Conservation (phyloP, 495 filamentous ascomycete species). For the Staphylotrichum longicolle region DNA sequence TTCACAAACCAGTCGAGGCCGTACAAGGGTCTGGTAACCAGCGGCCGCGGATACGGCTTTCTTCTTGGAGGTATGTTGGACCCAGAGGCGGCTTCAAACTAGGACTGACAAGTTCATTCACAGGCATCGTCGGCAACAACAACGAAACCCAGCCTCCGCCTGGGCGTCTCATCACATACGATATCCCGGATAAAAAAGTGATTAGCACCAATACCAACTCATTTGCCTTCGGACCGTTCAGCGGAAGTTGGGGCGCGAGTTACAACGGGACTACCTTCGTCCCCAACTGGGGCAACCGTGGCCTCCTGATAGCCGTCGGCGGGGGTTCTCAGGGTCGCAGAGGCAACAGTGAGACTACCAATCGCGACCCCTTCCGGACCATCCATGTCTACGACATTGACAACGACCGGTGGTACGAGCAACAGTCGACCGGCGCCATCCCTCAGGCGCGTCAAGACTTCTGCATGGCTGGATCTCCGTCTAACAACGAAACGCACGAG, state of each 20-base stretch:
- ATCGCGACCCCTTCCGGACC: constrained; percentile 17
- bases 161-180: constrained; percentile 22
- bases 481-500: constrained; percentile 28
- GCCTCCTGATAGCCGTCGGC: constrained; percentile 26
- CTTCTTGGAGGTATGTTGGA: constrained; percentile 22
- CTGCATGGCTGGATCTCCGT: constrained; percentile 27
- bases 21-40: constrained; percentile 19
- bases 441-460: constrained; percentile 23
- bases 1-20: constrained; percentile 23
- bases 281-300: constrained; percentile 26
- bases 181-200: constrained; percentile 15
- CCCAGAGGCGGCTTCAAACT: too few relatives aligned
- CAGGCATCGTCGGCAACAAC: constrained; percentile 12
- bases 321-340: constrained; percentile 8
- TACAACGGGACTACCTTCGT: constrained; percentile 21
- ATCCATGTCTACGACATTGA: constrained; percentile 23
- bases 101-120: neutral
- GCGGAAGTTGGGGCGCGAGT: too few relatives aligned
- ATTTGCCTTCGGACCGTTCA: too few relatives aligned
- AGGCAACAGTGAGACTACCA: neutral
- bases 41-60: constrained; percentile 25
- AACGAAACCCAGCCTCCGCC: neutral
- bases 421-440: constrained; percentile 20
- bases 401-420: constrained; percentile 23
- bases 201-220: neutral